Evolutionary conservation across 345 rosid species (phyloP).

Genomic region (Turritis glabra): DNA sequence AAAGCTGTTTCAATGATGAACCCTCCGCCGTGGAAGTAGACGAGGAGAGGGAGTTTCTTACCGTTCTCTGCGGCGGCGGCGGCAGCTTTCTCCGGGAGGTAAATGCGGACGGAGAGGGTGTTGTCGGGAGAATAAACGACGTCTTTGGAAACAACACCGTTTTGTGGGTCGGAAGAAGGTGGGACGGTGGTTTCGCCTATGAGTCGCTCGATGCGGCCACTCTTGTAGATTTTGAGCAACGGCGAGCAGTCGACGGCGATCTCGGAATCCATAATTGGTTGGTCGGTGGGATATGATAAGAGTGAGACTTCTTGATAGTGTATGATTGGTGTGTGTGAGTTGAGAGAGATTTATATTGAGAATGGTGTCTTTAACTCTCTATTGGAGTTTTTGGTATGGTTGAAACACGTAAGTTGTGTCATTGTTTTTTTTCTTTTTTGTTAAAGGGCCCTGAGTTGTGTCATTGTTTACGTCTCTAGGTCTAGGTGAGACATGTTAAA

Average conservation of each 20-base stretch:
- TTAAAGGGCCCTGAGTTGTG: too few relatives aligned
- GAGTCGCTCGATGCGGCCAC: slow-evolving; percentile 56
- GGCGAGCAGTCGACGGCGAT: slow-evolving; percentile 43
- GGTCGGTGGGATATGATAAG: slow-evolving; percentile 3
- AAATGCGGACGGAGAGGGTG: slow-evolving; percentile 41
- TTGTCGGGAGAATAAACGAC: slow-evolving; percentile 38
- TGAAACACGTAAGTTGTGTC: slow-evolving; percentile 25
- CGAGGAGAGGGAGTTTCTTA: slow-evolving; percentile 50
- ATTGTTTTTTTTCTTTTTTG: too few relatives aligned
- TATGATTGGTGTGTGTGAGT: background rate
- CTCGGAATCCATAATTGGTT: slow-evolving; percentile 36
- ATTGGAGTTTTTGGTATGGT: slow-evolving; percentile 5
- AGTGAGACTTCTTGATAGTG: background rate
- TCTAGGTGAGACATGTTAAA: too few relatives aligned
- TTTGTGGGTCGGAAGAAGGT: slow-evolving; percentile 40
- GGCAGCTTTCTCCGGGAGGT: slow-evolving; percentile 31
- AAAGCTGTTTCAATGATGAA: slow-evolving; percentile 50
- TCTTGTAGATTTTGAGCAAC: slow-evolving; percentile 39
- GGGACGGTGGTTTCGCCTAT: slow-evolving; percentile 41
- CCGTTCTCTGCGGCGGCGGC: slow-evolving; percentile 18
- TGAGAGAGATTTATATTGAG: background rate
- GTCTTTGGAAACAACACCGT: slow-evolving; percentile 47
- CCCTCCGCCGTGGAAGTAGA: slow-evolving; percentile 60
- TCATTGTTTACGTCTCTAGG: too few relatives aligned
- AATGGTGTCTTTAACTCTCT: background rate